Evolutionary conservation across 352 stramenopile species (phyloP).

Genomic region (Halophytophthora batemanensis): DNA sequence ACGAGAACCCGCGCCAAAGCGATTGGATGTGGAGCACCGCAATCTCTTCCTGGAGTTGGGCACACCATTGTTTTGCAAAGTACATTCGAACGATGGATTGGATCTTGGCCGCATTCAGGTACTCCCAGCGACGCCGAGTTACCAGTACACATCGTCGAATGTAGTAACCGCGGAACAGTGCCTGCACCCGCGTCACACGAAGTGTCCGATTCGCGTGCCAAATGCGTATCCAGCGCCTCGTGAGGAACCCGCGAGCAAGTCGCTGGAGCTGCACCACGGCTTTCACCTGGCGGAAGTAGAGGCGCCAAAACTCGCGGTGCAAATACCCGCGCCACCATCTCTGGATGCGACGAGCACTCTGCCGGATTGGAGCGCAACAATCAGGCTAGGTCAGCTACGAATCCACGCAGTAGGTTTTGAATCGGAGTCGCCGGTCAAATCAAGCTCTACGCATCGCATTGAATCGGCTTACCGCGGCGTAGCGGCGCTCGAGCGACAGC

Average conservation of each 20-base stretch:
- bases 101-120: constrained; percentile 54
- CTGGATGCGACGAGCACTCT: constrained; percentile 49
- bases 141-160: constrained; percentile 36
- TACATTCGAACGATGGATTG: constrained; percentile 60
- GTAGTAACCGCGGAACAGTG: constrained; percentile 53
- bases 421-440: no score
- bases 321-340: constrained; percentile 51
- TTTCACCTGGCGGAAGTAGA: constrained; percentile 38
- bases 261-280: constrained; percentile 56
- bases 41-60: constrained; percentile 15
- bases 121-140: constrained; percentile 58
- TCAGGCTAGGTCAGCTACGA: not conserved
- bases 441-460: not conserved
- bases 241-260: constrained; percentile 46
- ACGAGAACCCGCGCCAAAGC: constrained; percentile 51
- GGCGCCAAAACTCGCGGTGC: constrained; percentile 38
- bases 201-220: constrained; percentile 59
- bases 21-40: constrained; percentile 58
- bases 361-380: not conserved
- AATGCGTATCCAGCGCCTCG: constrained; percentile 35
- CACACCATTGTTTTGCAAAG: constrained; percentile 22
- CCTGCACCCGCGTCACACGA: constrained; percentile 54
- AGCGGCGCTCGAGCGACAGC: constrained; percentile 57
- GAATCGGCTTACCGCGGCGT: constrained; percentile 25
- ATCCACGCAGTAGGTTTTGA: not conserved